These are phyloP conservation scores for Scutellaria galericulata DNA, from an alignment of 257 asterid genomes.

Conservation along the genomic window DNA sequence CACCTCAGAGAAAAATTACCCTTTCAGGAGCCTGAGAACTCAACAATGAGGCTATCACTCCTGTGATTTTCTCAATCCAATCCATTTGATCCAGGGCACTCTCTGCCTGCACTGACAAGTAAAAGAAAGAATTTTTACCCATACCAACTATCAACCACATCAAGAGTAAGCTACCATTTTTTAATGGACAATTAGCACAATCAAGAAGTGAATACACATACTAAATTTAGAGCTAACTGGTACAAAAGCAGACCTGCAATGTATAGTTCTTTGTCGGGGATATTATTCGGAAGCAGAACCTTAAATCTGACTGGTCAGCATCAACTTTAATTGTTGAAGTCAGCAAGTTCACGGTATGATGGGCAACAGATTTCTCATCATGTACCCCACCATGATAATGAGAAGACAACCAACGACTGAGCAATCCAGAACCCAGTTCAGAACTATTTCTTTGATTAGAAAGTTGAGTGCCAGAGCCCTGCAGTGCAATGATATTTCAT, in stretches of 20 bases:
- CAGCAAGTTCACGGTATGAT: slow-evolving; percentile 94
- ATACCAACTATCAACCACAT: slow-evolving; percentile 39
- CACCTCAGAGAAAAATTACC: slow-evolving; percentile 49
- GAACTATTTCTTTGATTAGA: slow-evolving; percentile 96
- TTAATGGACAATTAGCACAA: slow-evolving; percentile 11
- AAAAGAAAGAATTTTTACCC: slow-evolving; percentile 38
- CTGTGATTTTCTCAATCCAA: slow-evolving; percentile 99
- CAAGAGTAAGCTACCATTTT: slow-evolving; percentile 16
- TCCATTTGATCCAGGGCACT: slow-evolving; percentile 99
- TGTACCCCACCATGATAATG: slow-evolving; percentile 97
- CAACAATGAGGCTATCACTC: slow-evolving; percentile 94
- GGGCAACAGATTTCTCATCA: slow-evolving; percentile 99
- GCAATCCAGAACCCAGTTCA: slow-evolving; percentile 95
- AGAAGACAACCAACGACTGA: slow-evolving; percentile 98
- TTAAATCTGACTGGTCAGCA: slow-evolving; percentile 97
- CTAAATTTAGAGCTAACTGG: slow-evolving; percentile 25
- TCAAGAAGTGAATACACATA: slow-evolving; percentile 4
- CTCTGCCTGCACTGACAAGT: slow-evolving; percentile 84
- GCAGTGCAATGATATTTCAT: slow-evolving; percentile 26
- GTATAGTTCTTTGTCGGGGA: slow-evolving; percentile 99
- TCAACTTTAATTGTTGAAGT: slow-evolving; percentile 98
- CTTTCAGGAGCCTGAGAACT: slow-evolving; percentile 98
- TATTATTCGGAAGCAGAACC: slow-evolving; percentile 98
- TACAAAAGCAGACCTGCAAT: slow-evolving; percentile 70
- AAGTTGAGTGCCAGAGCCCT: slow-evolving; percentile 91